Conservation (phyloP, 441 rosid species). For the Pelargonium myrrhifolium region DNA sequence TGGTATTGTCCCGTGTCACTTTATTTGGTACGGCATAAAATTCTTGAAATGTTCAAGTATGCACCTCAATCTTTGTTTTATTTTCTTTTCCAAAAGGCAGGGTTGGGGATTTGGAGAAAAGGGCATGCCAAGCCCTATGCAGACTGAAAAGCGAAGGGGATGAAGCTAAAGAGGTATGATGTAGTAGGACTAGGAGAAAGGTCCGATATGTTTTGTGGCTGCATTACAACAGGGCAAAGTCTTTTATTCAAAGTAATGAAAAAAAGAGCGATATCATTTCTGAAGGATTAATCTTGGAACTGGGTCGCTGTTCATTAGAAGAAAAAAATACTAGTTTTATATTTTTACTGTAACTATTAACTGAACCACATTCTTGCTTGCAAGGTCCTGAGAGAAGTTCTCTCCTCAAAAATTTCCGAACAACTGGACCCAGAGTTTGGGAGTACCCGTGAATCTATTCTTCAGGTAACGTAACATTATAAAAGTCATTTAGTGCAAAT, state of each 20-base stretch:
- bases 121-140: constrained; percentile 63
- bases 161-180: constrained; percentile 60
- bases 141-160: constrained; percentile 59
- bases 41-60: constrained; percentile 7
- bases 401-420: constrained; percentile 39
- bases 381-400: constrained; percentile 57
- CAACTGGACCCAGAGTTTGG: constrained; percentile 53
- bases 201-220: constrained; percentile 2
- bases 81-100: constrained; percentile 34
- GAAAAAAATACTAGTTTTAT: neutral
- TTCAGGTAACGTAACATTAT: constrained; percentile 45
- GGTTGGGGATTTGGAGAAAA: constrained; percentile 54
- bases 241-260: neutral
- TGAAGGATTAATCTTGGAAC: constrained; percentile 11
- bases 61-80: neutral
- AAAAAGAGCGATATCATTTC: neutral
- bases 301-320: constrained; percentile 5
- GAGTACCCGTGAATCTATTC: constrained; percentile 62
- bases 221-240: neutral
- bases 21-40: constrained; percentile 4
- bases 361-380: constrained; percentile 13
- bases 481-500: neutral
- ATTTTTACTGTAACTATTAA: constrained; percentile 14
- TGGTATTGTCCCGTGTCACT: constrained; percentile 32
- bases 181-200: constrained; percentile 11